Conservation (phyloP, 495 filamentous ascomycete genomes). For the Neurospora terricola region DNA sequence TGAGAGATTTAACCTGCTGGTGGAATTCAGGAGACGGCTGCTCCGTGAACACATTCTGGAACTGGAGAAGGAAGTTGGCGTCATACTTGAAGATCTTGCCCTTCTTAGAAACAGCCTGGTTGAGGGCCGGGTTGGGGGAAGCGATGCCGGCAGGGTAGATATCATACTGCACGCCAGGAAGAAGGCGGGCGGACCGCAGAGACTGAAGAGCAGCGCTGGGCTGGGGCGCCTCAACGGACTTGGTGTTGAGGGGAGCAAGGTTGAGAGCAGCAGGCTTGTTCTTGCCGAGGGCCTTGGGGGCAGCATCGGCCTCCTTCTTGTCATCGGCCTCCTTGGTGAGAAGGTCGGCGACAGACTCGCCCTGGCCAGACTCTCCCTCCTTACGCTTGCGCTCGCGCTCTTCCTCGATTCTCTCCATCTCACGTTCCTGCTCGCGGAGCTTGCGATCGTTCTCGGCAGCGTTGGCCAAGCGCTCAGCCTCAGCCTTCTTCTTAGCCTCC, state of each 20-base stretch:
- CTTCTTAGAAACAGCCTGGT: slow-evolving; percentile 58
- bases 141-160: slow-evolving; percentile 74
- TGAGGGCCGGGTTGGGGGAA: slow-evolving; percentile 86
- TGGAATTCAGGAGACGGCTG: slow-evolving; percentile 91
- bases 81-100: slow-evolving; percentile 87
- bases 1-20: slow-evolving; percentile 73
- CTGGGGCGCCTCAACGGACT: slow-evolving; percentile 75
- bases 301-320: slow-evolving; percentile 34
- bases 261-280: slow-evolving; percentile 74
- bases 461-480: slow-evolving; percentile 29
- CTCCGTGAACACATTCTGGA: slow-evolving; percentile 87
- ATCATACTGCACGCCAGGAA: slow-evolving; percentile 46
- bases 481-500: slow-evolving; percentile 48
- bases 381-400: slow-evolving; percentile 41
- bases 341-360: slow-evolving; percentile 24
- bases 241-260: slow-evolving; percentile 61
- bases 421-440: slow-evolving; percentile 39
- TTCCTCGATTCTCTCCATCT: slow-evolving; percentile 49
- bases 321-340: slow-evolving; percentile 34
- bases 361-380: slow-evolving; percentile 15
- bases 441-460: slow-evolving; percentile 50
- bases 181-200: slow-evolving; percentile 75
- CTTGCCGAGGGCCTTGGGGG: slow-evolving; percentile 35
- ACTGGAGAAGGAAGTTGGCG: slow-evolving; percentile 92
- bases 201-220: slow-evolving; percentile 88